Percentiles rank a stretch among this genome's conserved stretches.
phyloP scores from a whole-genome alignment of 2,329 filamentous ascomycete genomes.

The Bertia moriformis region DNA sequence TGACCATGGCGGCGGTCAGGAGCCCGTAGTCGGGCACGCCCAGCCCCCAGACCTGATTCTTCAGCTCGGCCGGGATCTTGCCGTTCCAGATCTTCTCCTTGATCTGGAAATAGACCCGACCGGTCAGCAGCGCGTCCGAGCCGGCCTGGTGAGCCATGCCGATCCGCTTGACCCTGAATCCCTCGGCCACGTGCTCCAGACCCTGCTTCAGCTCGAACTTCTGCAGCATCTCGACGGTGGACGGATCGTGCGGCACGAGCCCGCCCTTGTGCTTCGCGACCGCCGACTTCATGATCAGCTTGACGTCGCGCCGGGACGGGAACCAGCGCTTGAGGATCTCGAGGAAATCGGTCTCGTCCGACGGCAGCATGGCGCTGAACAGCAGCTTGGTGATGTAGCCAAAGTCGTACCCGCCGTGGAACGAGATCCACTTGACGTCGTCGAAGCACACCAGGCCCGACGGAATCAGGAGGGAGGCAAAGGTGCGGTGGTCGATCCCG shows the following conservation, averaged over 20 bases:
- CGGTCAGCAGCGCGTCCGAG: conserved; percentile 83
- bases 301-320: conserved; percentile 86
- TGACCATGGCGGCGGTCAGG: conserved; percentile 17
- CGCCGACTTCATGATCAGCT: conserved; percentile 88
- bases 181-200: conserved; percentile 84
- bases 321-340: conserved; percentile 84
- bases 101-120: conserved; percentile 89
- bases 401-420: conserved; percentile 97
- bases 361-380: conserved; percentile 66
- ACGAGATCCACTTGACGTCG: conserved; percentile 89
- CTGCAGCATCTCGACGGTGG: conserved; percentile 60
- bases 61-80: conserved; percentile 65
- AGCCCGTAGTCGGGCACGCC: conserved; percentile 56
- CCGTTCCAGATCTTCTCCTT: conserved; percentile 76
- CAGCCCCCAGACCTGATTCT: conserved; percentile 85
- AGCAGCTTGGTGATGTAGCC: conserved; percentile 93
- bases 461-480: conserved; percentile 77
- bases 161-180: conserved; percentile 76
- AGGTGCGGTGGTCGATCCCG: conserved; percentile 79
- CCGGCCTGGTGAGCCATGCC: conserved; percentile 85
- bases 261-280: conserved; percentile 51
- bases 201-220: conserved; percentile 83
- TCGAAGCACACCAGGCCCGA: conserved; percentile 81
- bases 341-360: conserved; percentile 81
- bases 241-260: conserved; percentile 42